Evolutionary conservation across 129 eudicot species (phyloP), one percentile per base, ranked within the genome.

Genomic region (Lonicera japonica): DNA sequence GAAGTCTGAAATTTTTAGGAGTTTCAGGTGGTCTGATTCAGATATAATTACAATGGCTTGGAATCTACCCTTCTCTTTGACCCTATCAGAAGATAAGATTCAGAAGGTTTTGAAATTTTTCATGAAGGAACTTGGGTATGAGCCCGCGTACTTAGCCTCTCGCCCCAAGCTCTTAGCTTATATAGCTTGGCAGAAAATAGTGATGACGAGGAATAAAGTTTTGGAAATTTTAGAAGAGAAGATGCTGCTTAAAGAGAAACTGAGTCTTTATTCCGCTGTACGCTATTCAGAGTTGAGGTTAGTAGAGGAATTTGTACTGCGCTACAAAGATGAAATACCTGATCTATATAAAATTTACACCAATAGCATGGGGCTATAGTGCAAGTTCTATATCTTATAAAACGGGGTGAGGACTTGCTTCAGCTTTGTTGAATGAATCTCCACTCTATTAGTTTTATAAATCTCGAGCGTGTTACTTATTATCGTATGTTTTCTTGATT

Each of bases 11-110:
- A 8, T 70, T 8, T 81, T 73, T 23, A 77, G 63, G 70, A 59
- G 80, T 21, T 81, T 61, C 63, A 83, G 87, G 36, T 77, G 75
- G 78, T 65, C 64, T 13, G 80, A 73, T 66, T 46, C 46, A 11
- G 80, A 73, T 15, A 66, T 77, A 3, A 17, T 17, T 1, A 57
- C 47, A 25, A 55, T 77, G 70, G 50, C 60, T 24, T 73, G 61
- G 77, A 47, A 13, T 48, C 61, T 38, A 8, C 83, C 83, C 0
- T 29, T 19, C 21, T 36, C 45, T 54, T 46, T 81, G 60, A 50
- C 34, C 10, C 22, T 58, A 16, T 70, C 83, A 0, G 80, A 73
- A 19, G 69, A 45, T 10, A 77, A 70, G 24, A 56, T 77, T 11
- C 38, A 51, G 15, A 58, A 62, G 18, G 70, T 56, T 54, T 57